Evolutionary conservation across 78 protist species (phyloP).

Genomic region (Diacronema lutheri): DNA sequence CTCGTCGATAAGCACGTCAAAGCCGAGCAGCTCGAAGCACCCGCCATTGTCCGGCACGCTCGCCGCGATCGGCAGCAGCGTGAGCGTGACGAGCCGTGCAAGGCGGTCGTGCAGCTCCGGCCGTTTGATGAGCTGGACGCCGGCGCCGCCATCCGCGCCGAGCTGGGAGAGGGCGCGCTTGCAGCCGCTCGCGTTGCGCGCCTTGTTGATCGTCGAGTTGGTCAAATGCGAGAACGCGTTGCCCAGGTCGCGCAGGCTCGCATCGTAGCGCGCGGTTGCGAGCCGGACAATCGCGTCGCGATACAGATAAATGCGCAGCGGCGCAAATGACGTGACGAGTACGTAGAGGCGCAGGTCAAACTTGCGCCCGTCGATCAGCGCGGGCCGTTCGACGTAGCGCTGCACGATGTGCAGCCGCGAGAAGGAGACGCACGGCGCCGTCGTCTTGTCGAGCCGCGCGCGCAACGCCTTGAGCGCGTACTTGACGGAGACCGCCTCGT

Average conservation of each 20-base stretch:
- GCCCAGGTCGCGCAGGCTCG: background rate
- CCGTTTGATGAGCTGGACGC: too few species aligned
- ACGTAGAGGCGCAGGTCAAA: constrained; percentile 67
- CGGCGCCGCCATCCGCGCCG: too few species aligned
- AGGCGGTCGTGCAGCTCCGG: background rate
- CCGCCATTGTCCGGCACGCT: background rate
- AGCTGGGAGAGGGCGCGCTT: too few species aligned
- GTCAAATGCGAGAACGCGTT: constrained; percentile 53
- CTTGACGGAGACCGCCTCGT: too few species aligned
- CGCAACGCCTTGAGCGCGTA: too few species aligned
- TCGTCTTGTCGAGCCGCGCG: too few species aligned
- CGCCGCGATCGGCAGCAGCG: background rate
- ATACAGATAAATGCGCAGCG: constrained; percentile 40
- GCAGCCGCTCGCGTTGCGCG: too few species aligned
- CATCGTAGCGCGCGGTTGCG: constrained; percentile 51
- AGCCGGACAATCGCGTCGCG: constrained; percentile 49
- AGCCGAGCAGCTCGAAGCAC: constrained; percentile 58
- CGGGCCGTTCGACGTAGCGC: constrained; percentile 50
- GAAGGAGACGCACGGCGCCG: too few species aligned
- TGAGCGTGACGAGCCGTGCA: background rate
- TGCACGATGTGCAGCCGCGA: constrained; percentile 32
- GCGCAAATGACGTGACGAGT: constrained; percentile 8
- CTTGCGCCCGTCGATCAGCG: constrained; percentile 36
- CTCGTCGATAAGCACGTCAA: constrained; percentile 40
- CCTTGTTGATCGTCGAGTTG: constrained; percentile 53